Conservation (phyloP, 2,329 filamentous ascomycete genomes). For the Atkinsonella texensis region DNA sequence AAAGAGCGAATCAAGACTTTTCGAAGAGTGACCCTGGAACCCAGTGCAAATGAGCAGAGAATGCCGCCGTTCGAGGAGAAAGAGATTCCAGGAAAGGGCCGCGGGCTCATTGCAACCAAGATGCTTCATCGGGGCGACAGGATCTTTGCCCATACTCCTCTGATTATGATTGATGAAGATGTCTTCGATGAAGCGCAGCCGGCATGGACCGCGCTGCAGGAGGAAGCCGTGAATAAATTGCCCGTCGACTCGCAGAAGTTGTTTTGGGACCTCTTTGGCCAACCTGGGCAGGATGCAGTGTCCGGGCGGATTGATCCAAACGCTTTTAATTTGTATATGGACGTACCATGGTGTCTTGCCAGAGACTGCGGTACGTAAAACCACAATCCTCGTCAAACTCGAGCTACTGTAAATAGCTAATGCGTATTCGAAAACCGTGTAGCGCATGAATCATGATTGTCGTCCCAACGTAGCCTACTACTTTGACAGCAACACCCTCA, state of each 20-base stretch:
- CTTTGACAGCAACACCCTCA: slow-evolving; percentile 25
- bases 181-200: background rate
- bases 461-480: slow-evolving; percentile 32
- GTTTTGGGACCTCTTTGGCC: slow-evolving; percentile 8
- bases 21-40: slow-evolving; percentile 7
- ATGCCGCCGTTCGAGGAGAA: slow-evolving; percentile 11
- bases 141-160: slow-evolving; percentile 9
- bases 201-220: slow-evolving; percentile 1
- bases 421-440: background rate
- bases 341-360: slow-evolving; percentile 6
- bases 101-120: slow-evolving; percentile 15
- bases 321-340: slow-evolving; percentile 5
- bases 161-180: slow-evolving; percentile 6
- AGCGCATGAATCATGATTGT: slow-evolving; percentile 33
- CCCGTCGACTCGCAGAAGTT: background rate
- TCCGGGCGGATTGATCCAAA: slow-evolving; percentile 8
- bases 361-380: slow-evolving; percentile 8
- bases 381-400: too few relatives aligned
- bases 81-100: slow-evolving; percentile 13
- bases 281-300: background rate
- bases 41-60: slow-evolving; percentile 13
- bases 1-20: slow-evolving; percentile 19
- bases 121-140: slow-evolving; percentile 12
- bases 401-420: too few relatives aligned
- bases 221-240: slow-evolving; percentile 5